Conservation (phyloP, 2,329 filamentous ascomycete species). For the Coniella vitis region DNA sequence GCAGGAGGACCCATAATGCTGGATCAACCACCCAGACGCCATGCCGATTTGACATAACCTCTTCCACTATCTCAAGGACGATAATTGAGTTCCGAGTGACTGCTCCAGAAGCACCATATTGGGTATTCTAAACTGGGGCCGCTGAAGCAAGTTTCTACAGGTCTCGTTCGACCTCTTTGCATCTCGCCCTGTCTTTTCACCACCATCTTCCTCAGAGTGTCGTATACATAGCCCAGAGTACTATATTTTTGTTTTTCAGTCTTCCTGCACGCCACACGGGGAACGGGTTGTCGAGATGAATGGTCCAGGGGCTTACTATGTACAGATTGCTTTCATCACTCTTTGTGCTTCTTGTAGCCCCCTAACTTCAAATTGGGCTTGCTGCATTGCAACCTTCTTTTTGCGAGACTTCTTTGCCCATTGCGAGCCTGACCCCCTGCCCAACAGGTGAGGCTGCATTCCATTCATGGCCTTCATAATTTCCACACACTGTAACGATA, state of each 20-base stretch:
- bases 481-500: slow-evolving; percentile 3
- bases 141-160: slow-evolving; percentile 9
- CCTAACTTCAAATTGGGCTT: slow-evolving; percentile 13
- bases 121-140: background rate
- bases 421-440: slow-evolving; percentile 4
- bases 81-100: slow-evolving; percentile 6
- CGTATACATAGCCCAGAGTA: background rate
- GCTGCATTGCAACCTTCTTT: slow-evolving; percentile 8
- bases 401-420: too few relatives aligned
- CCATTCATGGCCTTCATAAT: background rate
- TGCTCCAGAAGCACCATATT: background rate
- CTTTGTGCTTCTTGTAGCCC: slow-evolving; percentile 9
- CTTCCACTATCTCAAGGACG: background rate
- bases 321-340: background rate
- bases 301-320: background rate
- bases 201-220: slow-evolving; percentile 7
- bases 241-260: slow-evolving; percentile 7
- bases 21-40: slow-evolving; percentile 7
- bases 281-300: slow-evolving; percentile 1
- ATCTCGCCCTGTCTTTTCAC: slow-evolving; percentile 6
- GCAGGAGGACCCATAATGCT: slow-evolving; percentile 3
- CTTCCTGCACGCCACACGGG: slow-evolving; percentile 7
- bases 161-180: slow-evolving; percentile 12
- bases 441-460: slow-evolving; percentile 6
- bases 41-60: background rate